phyloP scores from a whole-genome alignment of 1,284 basidiomycete species.

The Laetiporus sulphureus region DNA sequence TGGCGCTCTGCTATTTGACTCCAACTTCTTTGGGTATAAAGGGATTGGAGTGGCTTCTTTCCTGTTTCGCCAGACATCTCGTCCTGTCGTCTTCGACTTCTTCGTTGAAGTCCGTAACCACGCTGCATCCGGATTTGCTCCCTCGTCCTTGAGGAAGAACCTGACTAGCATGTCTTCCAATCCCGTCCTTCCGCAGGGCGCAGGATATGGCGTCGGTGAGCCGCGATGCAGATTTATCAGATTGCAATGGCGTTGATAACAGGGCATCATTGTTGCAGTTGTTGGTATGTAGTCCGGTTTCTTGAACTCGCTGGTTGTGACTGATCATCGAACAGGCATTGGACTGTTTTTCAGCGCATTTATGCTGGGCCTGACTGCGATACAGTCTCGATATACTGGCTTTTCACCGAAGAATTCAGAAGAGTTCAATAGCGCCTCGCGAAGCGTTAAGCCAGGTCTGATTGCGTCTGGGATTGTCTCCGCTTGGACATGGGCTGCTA shows the following conservation, averaged over 20 bases:
- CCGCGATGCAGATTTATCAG: conserved; percentile 7
- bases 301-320: neutral
- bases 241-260: neutral
- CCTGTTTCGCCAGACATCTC: neutral
- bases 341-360: conserved; percentile 78
- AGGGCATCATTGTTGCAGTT: conserved; percentile 28
- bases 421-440: conserved; percentile 80
- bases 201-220: conserved; percentile 76
- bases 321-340: conserved; percentile 44
- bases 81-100: conserved; percentile 9
- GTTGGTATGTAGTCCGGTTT: conserved; percentile 33
- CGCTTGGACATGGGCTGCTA: conserved; percentile 82
- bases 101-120: conserved; percentile 10
- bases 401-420: conserved; percentile 67
- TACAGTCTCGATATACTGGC: conserved; percentile 68
- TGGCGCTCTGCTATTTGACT: neutral
- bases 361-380: conserved; percentile 65
- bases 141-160: neutral
- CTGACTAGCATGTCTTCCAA: conserved; percentile 17
- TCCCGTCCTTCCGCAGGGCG: conserved; percentile 26
- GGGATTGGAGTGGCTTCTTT: neutral
- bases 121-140: too few relatives aligned
- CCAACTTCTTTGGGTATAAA: neutral
- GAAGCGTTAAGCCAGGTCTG: conserved; percentile 81
- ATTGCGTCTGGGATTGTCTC: conserved; percentile 88